Base-by-base conservation (phyloP, 2,329 filamentous ascomycete genomes). In the Fusarium gaditjirri region DNA sequence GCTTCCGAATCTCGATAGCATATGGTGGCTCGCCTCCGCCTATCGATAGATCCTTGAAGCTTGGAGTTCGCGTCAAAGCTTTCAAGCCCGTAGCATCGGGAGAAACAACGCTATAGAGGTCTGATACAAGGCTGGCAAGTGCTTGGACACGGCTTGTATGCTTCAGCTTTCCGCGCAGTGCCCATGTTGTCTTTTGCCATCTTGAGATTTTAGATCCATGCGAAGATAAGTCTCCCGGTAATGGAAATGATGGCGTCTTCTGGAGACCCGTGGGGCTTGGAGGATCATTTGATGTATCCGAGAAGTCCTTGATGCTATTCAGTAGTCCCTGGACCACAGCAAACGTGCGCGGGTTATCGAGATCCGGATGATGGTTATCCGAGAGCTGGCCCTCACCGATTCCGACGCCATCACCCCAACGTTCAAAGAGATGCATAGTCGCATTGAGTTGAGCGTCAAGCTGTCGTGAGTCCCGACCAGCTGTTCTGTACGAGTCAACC, bases 211-310 rank as follows among this genome's bases (percentile, higher is more conserved):
- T 62, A 0, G 38, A 0, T 0, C 3, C 29, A n/a, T 36, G 17
- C 0, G 49, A 21, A 1, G 13, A 2, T 0, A 16, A 0, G 0
- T 52, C 49, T 1, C 49, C 33, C 1, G 23, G 6, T 3, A 5
- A 2, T 12, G 23, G n/a, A 16, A 52, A 52, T 0, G 31, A 27
- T 1, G 47, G 23, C 2, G 31, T 4, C 6, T 52, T 36, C 31
- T 38, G 11, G 10, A 47, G 29, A 3, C 2, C 29, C 1, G 3
- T n/a, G 2, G 23, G n/a, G 4, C 16, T 12, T 3, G 17, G 2
- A 1, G 35, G 19, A 1, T 58, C 33, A 12, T 29, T 10, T 3
- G 41, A 25, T 0, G 27, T 9, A 1, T 10, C 0, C 0, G 33
- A 25, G 3, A 59, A 49, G 0, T 49, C 60, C 3, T 10, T 12